Base-by-base conservation (phyloP, 2,329 filamentous ascomycete genomes). In the Scytalidium sp. region DNA sequence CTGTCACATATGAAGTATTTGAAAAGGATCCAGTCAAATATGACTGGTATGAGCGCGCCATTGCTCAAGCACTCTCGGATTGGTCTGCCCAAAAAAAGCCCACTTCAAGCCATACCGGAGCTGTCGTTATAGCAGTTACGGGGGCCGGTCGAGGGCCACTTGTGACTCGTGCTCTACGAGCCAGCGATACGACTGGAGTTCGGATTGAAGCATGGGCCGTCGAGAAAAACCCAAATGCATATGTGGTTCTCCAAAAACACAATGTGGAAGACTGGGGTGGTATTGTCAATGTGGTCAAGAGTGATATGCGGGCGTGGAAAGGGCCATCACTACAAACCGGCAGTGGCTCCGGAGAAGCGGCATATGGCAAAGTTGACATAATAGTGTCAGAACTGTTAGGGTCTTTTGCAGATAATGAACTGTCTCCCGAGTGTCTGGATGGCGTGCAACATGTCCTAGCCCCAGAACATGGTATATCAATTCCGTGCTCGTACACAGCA, bases 11-110 rank as follows among this genome's bases (percentile, higher is more conserved):
- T 67, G 94, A 99, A 66, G 93, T 97, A 2, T 99, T 99, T 62
- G 94, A 99, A 67, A 95, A 95, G 59, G 95, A 99, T 56, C 94
- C 94, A 0, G 88, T 99, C 70, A 99, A 99, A 70, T 99, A 99
- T 66, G 85, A 91, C 56, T 95, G 93, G 78, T 99, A 99, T 65
- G 91, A 97, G 67, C 77, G 80, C 42, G 94, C 94, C 13, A 87
- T 95, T 50, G 81, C 83, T 3, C 83, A 88, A 56, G 93, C 94
- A 1, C 75, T 99, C 54, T 77, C 73, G 11, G 92, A 97, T 62
- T 95, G 94, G 86, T 78, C 78, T 51, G 71, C 76, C 32, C 77
- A 89, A 51, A 75, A 80, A 25, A 91, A 90, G 64, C 85, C 90
- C 1, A 89, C 85, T 0, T 90, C 87, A 3, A 86, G 86, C 11